Evolutionary conservation across 441 rosid genomes (phyloP).

Genomic region (Gossypium armourianum): DNA sequence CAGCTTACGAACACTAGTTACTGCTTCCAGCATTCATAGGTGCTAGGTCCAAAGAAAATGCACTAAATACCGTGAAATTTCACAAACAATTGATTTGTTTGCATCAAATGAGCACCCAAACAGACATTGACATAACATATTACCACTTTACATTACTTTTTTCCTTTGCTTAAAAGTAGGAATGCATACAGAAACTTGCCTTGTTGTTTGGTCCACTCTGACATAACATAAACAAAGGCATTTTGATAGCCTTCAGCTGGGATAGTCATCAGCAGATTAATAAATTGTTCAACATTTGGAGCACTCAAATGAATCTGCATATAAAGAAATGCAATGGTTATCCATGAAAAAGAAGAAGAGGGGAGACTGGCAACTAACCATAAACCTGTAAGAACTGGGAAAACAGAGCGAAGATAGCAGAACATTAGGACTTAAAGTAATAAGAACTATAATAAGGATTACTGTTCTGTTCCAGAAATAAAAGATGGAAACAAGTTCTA

Average conservation of each 20-base stretch:
- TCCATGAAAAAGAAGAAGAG: conserved; percentile 5
- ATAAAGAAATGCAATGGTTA: conserved; percentile 8
- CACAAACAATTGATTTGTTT: not conserved
- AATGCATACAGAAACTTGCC: conserved; percentile 35
- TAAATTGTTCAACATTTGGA: conserved; percentile 61
- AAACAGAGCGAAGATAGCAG: not conserved
- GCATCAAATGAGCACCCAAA: not conserved
- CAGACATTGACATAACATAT: not conserved
- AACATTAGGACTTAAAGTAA: not conserved
- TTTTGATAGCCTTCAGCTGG: conserved; percentile 56
- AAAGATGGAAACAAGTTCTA: not conserved
- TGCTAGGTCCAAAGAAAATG: not conserved
- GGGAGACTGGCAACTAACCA: conserved; percentile 12
- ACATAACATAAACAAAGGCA: conserved; percentile 66
- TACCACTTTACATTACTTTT: not conserved
- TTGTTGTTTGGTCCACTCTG: conserved; percentile 86
- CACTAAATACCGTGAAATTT: not conserved
- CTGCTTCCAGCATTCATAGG: not conserved
- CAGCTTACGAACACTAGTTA: not conserved
- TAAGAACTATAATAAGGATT: not conserved
- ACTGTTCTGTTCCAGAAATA: not conserved
- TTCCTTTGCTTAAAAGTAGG: not conserved
- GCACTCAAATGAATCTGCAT: conserved; percentile 76
- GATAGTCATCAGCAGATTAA: conserved; percentile 53
- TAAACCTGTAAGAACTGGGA: conserved; percentile 1